Evolutionary conservation across 2,329 filamentous ascomycete genomes (phyloP).

Genomic region (Dactylella cylindrospora): DNA sequence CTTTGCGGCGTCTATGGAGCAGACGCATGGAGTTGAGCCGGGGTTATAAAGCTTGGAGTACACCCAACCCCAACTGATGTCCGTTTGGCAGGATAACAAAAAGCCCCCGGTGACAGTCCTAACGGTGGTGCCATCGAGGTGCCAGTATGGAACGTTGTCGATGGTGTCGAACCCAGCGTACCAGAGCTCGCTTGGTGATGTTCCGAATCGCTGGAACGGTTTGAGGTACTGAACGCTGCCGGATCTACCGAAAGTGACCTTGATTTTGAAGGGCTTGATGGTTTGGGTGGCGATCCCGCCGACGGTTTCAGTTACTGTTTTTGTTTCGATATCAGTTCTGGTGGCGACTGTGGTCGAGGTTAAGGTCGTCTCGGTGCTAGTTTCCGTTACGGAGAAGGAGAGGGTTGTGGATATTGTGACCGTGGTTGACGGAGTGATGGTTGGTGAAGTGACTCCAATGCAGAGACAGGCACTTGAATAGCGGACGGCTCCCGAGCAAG

Average conservation of each 20-base stretch:
- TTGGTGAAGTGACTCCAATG: constrained; percentile 5
- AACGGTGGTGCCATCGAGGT: constrained; percentile 16
- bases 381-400: constrained; percentile 10
- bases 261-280: constrained; percentile 16
- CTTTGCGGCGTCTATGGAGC: neutral
- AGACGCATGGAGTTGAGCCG: neutral
- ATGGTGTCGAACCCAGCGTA: constrained; percentile 4
- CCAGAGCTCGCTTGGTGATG: neutral
- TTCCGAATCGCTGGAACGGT: neutral
- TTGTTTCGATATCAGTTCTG: constrained; percentile 2
- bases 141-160: constrained; percentile 1
- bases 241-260: neutral
- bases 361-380: constrained; percentile 3
- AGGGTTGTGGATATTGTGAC: constrained; percentile 14
- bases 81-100: neutral
- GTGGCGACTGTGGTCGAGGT: constrained; percentile 5
- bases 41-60: neutral
- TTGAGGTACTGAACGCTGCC: constrained; percentile 1
- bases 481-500: constrained; percentile 12
- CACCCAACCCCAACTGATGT: constrained; percentile 6
- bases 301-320: constrained; percentile 2
- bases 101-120: neutral
- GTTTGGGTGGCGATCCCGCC: constrained; percentile 10
- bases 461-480: constrained; percentile 15
- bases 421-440: constrained; percentile 18